phyloP scores from a whole-genome alignment of 176 grass and related monocot species.

The Oryza australiensis region DNA sequence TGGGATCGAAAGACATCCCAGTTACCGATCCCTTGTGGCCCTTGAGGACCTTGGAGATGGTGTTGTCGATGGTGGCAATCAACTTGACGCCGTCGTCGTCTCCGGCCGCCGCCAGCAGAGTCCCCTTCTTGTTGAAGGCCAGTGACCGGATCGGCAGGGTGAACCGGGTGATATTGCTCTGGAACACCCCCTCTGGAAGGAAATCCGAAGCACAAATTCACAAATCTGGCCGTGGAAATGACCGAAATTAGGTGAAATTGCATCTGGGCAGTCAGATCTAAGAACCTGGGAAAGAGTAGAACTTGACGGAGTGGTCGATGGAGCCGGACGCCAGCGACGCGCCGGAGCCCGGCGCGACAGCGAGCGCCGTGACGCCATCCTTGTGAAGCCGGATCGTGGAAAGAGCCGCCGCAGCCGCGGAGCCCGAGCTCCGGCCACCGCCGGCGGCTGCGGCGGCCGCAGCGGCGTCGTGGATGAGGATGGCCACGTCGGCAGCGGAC shows the following conservation, averaged over 20 bases:
- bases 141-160: slow-evolving; percentile 85
- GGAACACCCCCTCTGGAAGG: slow-evolving; percentile 68
- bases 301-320: slow-evolving; percentile 92
- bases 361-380: slow-evolving; percentile 81
- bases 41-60: slow-evolving; percentile 96
- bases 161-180: slow-evolving; percentile 83
- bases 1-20: slow-evolving; percentile 74
- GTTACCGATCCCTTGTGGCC: slow-evolving; percentile 82
- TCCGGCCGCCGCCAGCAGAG: slow-evolving; percentile 78
- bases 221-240: slow-evolving; percentile 1
- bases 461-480: slow-evolving; percentile 69
- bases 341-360: slow-evolving; percentile 52
- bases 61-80: slow-evolving; percentile 79
- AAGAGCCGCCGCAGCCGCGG: slow-evolving; percentile 20
- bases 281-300: slow-evolving; percentile 80
- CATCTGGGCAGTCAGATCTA: slow-evolving; percentile 8
- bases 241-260: background rate
- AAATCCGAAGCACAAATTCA: background rate
- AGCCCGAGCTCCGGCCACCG: slow-evolving; percentile 11
- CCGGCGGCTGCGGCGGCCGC: slow-evolving; percentile 22
- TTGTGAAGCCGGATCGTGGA: slow-evolving; percentile 68
- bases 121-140: slow-evolving; percentile 77
- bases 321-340: slow-evolving; percentile 71
- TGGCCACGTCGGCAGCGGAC: slow-evolving; percentile 53
- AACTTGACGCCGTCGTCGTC: slow-evolving; percentile 96